These are phyloP conservation scores for Saccharomyces hybrid DNA, from an alignment of 1,139 yeast species.

Conservation along the genomic window DNA sequence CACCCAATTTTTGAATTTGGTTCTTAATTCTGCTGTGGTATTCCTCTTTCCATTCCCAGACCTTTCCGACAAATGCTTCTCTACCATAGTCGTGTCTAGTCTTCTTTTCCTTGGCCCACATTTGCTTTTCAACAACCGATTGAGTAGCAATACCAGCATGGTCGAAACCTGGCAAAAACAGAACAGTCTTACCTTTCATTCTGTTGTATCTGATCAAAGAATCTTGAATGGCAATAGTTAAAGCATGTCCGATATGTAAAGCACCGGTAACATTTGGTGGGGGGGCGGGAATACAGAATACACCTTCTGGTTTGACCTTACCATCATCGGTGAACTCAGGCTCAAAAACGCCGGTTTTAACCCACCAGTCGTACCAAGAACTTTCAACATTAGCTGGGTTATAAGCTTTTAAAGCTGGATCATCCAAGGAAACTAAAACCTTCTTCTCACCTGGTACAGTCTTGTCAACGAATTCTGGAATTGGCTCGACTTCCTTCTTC, in stretches of 20 bases:
- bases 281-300: slow-evolving; percentile 90
- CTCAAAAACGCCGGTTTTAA: slow-evolving; percentile 73
- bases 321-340: slow-evolving; percentile 81
- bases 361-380: slow-evolving; percentile 99
- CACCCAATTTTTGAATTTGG: slow-evolving; percentile 85
- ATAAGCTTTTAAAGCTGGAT: slow-evolving; percentile 90
- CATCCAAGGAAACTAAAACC: slow-evolving; percentile 73
- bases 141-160: slow-evolving; percentile 99
- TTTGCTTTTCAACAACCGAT: slow-evolving; percentile 93
- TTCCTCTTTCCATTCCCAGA: slow-evolving; percentile 98
- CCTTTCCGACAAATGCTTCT: slow-evolving; percentile 77
- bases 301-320: slow-evolving; percentile 69
- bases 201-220: slow-evolving; percentile 87
- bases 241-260: slow-evolving; percentile 95
- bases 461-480: slow-evolving; percentile 74
- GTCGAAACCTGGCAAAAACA: slow-evolving; percentile 94
- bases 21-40: slow-evolving; percentile 79
- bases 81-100: slow-evolving; percentile 96
- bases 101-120: slow-evolving; percentile 81
- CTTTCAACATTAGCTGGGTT: slow-evolving; percentile 90
- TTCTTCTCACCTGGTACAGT: slow-evolving; percentile 91
- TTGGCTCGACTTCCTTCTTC: slow-evolving; percentile 60
- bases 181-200: slow-evolving; percentile 93
- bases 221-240: slow-evolving; percentile 93
- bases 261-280: slow-evolving; percentile 99